These are phyloP conservation scores for Polytrichum formosum DNA, from an alignment of 225 moss, liverwort and hornwort species.

Conservation along the genomic window DNA sequence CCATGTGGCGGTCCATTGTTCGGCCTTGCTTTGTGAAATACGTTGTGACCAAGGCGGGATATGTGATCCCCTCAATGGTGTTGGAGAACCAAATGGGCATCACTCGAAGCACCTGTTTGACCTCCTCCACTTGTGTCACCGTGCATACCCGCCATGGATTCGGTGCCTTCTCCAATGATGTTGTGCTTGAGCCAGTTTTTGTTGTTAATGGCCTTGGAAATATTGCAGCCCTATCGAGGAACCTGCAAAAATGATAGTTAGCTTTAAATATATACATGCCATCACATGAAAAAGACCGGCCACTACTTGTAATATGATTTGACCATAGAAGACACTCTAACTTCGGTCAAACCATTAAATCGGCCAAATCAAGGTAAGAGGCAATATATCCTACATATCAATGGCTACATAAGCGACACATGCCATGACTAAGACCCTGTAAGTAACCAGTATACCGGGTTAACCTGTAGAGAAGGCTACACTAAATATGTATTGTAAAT, in stretches of 20 bases:
- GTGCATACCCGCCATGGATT: slow-evolving; percentile 9
- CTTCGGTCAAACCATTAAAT: no score
- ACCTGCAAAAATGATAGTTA: background rate
- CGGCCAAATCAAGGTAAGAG: no score
- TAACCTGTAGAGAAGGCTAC: no score
- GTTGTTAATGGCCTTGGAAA: background rate
- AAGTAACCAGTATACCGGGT: no score
- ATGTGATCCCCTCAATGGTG: background rate
- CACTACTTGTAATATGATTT: no score
- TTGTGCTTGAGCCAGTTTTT: background rate
- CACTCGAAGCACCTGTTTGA: slow-evolving; percentile 6
- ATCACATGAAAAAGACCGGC: no score
- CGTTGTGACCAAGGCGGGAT: background rate
- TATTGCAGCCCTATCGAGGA: background rate
- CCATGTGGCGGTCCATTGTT: slow-evolving; percentile 7
- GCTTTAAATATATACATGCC: no score
- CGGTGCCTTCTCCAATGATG: slow-evolving; percentile 21
- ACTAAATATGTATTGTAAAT: no score
- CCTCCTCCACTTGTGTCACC: slow-evolving; percentile 12
- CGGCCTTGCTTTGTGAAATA: slow-evolving; percentile 10
- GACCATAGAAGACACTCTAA: no score
- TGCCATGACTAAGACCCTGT: no score
- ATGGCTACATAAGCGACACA: no score
- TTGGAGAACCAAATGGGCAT: slow-evolving; percentile 13
- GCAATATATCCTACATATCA: no score